A percentile compares a stretch with the other conserved stretches of the same genome.
These are phyloP conservation scores for Cinchona pubescens DNA, from an alignment of 257 asterid genomes.

Conservation along the genomic window DNA sequence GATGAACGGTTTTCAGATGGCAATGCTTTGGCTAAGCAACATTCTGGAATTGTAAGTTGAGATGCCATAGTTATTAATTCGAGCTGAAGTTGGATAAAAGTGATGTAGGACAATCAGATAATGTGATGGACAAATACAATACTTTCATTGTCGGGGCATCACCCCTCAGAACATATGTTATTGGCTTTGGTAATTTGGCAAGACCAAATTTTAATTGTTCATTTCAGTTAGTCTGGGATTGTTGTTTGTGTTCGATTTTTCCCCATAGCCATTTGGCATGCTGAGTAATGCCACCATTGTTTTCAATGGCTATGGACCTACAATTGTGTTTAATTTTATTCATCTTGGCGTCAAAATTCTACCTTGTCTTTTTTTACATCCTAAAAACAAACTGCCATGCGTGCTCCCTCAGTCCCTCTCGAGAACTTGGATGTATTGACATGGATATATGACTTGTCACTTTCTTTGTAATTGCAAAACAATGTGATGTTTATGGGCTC, in stretches of 20 bases:
- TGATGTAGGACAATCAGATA: not conserved
- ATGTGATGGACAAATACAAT: not conserved
- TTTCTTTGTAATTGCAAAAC: not conserved
- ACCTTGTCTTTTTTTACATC: not conserved
- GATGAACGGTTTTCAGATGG: conserved; percentile 28
- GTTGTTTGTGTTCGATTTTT: not conserved
- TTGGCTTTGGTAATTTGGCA: not conserved
- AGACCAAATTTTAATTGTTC: conserved; percentile 5
- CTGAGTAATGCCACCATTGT: not conserved
- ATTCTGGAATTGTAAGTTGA: conserved; percentile 44
- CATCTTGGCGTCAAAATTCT: not conserved
- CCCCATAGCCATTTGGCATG: not conserved
- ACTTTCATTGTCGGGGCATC: not conserved
- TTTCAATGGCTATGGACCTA: not conserved
- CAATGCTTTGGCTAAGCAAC: conserved; percentile 33
- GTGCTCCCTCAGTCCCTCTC: not conserved
- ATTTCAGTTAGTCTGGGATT: not conserved
- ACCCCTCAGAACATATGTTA: not conserved
- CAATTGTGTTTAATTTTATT: not conserved
- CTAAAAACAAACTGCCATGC: not conserved
- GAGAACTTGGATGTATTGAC: not conserved
- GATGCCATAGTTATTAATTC: not conserved
- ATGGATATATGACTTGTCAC: not conserved
- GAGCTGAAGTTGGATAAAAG: conserved; percentile 2
- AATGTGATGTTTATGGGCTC: not conserved